Evolutionary conservation across 2,329 filamentous ascomycete genomes (phyloP).

Genomic region (Pseudogymnoascus sp.): DNA sequence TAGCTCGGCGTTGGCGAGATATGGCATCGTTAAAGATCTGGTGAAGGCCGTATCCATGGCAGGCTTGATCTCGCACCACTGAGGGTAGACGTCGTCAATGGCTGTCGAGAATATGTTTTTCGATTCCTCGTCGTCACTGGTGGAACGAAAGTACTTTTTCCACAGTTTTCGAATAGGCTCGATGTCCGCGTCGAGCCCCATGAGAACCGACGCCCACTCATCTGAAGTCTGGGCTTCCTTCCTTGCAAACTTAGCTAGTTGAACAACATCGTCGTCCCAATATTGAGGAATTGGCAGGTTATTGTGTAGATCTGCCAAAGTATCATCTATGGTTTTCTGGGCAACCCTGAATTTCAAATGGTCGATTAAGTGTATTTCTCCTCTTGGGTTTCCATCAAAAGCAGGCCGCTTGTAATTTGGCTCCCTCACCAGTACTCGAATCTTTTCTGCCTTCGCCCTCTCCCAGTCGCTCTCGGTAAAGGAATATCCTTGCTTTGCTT

Average conservation of each 20-base stretch:
- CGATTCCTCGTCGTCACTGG: slow-evolving; percentile 8
- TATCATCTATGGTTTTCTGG: slow-evolving; percentile 33
- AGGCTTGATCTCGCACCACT: slow-evolving; percentile 25
- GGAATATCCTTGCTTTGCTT: slow-evolving; percentile 48
- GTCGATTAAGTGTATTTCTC: slow-evolving; percentile 52
- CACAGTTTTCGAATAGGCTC: slow-evolving; percentile 16
- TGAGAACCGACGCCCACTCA: slow-evolving; percentile 18
- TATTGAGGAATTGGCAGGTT: slow-evolving; percentile 14
- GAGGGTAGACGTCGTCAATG: slow-evolving; percentile 16
- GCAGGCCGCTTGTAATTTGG: slow-evolving; percentile 41
- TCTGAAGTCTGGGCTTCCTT: slow-evolving; percentile 11
- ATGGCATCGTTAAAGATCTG: slow-evolving; percentile 18
- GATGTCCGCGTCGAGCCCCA: slow-evolving; percentile 18
- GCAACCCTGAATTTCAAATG: slow-evolving; percentile 52
- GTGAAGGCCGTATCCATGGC: slow-evolving; percentile 17
- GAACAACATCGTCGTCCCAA: slow-evolving; percentile 25
- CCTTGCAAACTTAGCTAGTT: slow-evolving; percentile 17
- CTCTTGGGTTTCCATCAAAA: slow-evolving; percentile 22
- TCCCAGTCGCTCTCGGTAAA: slow-evolving; percentile 42
- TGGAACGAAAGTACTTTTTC: background rate
- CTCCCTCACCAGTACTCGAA: slow-evolving; percentile 24
- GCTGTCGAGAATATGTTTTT: slow-evolving; percentile 12
- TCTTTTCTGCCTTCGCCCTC: slow-evolving; percentile 26
- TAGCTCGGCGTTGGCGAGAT: slow-evolving; percentile 17
- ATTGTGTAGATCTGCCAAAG: slow-evolving; percentile 26